Percentiles rank a stretch among this genome's conserved stretches.
These are phyloP conservation scores for Cinnamomum micranthum DNA, from an alignment of 164 flowering plant species.

Conservation along the genomic window DNA sequence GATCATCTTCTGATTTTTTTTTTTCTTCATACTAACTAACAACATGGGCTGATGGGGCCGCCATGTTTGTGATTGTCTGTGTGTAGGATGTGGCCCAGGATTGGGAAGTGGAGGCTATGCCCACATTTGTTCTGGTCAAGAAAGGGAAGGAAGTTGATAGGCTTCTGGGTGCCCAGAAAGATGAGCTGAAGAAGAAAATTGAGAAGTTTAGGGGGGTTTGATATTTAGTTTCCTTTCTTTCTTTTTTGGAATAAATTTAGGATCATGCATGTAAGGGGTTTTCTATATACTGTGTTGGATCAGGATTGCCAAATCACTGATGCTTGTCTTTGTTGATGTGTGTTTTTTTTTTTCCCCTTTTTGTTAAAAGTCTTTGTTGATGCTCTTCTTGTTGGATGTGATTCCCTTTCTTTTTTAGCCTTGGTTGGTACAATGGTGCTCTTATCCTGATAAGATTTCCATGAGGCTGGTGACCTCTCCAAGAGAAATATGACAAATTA, in stretches of 20 bases:
- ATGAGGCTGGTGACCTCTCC: no score
- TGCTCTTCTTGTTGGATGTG: no score
- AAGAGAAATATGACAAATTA: no score
- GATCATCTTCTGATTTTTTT: background rate
- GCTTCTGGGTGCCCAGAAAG: conserved; percentile 14
- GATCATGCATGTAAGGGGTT: background rate
- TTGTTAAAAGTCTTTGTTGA: no score
- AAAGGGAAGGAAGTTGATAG: conserved; percentile 13
- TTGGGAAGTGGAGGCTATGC: conserved; percentile 14
- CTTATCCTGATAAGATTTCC: no score
- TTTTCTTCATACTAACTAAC: no score
- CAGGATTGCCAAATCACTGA: background rate
- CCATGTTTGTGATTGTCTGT: background rate
- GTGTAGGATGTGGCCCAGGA: conserved; percentile 9
- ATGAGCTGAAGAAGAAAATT: conserved; percentile 10
- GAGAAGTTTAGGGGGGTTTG: background rate
- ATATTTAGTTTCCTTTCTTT: background rate
- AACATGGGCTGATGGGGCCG: no score
- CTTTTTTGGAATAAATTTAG: background rate
- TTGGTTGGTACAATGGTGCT: no score
- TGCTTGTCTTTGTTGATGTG: no score
- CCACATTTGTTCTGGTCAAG: conserved; percentile 15
- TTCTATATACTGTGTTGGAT: background rate
- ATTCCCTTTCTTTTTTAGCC: no score
- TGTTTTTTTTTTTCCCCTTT: no score